phyloP scores from a whole-genome alignment of 371 early-diverging fungal genomes.

The Mortierella sp. region DNA sequence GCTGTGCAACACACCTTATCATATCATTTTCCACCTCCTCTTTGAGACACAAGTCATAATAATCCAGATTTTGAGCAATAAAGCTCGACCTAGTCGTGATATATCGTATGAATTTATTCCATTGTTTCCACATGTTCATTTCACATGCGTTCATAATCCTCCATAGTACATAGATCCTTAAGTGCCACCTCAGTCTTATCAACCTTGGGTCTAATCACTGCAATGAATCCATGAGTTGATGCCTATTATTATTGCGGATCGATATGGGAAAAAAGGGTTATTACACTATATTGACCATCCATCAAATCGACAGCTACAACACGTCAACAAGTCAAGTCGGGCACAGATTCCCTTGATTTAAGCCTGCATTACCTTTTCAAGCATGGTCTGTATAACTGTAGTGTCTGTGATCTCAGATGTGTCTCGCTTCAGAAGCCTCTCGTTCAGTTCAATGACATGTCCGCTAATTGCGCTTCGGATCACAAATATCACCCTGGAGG shows the following conservation, averaged over 20 bases:
- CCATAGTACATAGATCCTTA: slow-evolving; percentile 32
- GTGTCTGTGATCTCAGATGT: slow-evolving; percentile 26
- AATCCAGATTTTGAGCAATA: not conserved
- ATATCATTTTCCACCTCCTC: not conserved
- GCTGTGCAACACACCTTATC: not conserved
- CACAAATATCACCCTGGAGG: slow-evolving; percentile 39
- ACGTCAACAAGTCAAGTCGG: not conserved
- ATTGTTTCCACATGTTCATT: not conserved
- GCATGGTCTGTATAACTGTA: slow-evolving; percentile 27
- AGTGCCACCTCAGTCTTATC: slow-evolving; percentile 39
- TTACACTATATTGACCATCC: not conserved
- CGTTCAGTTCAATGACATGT: slow-evolving; percentile 47
- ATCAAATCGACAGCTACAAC: no score
- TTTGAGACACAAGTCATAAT: not conserved
- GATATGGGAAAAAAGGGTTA: not conserved
- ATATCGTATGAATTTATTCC: not conserved
- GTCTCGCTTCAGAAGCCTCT: slow-evolving; percentile 23
- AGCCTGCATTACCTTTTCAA: slow-evolving; percentile 33
- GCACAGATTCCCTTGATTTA: not conserved
- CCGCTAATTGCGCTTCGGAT: slow-evolving; percentile 33
- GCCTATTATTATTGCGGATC: slow-evolving; percentile 19
- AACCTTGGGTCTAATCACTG: slow-evolving; percentile 44
- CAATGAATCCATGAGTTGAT: slow-evolving; percentile 51
- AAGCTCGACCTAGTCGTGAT: not conserved
- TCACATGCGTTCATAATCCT: slow-evolving; percentile 19